Conservation (phyloP, 148 eudicot genomes). For the Gaultheria prostrata region DNA sequence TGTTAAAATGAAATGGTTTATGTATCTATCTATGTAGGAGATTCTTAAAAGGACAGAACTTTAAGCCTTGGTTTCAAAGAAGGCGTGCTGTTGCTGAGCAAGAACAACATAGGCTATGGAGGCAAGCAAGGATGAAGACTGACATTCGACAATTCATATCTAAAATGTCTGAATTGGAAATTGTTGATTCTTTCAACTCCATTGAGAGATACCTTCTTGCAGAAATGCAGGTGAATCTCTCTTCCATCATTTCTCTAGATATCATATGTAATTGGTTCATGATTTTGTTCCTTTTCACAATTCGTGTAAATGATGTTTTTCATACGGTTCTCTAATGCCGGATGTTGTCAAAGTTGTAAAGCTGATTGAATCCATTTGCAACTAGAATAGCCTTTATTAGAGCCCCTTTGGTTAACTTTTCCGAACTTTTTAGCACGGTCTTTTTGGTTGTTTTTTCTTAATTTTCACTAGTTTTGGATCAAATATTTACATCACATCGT, state of each 20-base stretch:
- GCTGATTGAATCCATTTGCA: neutral
- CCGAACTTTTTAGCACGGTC: too few relatives aligned
- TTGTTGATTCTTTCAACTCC: constrained; percentile 84
- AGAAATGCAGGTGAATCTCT: constrained; percentile 64
- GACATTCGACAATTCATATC: constrained; percentile 60
- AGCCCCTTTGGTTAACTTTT: too few relatives aligned
- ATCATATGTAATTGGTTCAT: neutral
- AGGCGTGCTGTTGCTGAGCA: constrained; percentile 81
- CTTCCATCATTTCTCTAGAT: neutral
- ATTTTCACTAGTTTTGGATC: too few relatives aligned
- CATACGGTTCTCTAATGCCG: neutral
- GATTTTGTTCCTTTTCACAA: neutral
- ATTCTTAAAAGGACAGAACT: constrained; percentile 79
- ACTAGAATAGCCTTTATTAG: constrained; percentile 3
- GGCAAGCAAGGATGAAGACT: constrained; percentile 78
- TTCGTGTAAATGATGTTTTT: neutral
- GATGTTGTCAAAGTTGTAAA: neutral
- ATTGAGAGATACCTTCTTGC: constrained; percentile 78
- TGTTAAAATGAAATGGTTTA: constrained; percentile 10
- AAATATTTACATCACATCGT: too few relatives aligned
- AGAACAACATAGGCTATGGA: constrained; percentile 83
- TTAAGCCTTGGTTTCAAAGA: constrained; percentile 86
- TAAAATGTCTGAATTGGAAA: constrained; percentile 77
- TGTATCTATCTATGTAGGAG: constrained; percentile 42
- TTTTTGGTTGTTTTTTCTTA: too few relatives aligned